Evolutionary conservation across 2,329 filamentous ascomycete species (phyloP), one percentile per base, ranked within the genome.

Genomic region (Boeremia lycopersici): DNA sequence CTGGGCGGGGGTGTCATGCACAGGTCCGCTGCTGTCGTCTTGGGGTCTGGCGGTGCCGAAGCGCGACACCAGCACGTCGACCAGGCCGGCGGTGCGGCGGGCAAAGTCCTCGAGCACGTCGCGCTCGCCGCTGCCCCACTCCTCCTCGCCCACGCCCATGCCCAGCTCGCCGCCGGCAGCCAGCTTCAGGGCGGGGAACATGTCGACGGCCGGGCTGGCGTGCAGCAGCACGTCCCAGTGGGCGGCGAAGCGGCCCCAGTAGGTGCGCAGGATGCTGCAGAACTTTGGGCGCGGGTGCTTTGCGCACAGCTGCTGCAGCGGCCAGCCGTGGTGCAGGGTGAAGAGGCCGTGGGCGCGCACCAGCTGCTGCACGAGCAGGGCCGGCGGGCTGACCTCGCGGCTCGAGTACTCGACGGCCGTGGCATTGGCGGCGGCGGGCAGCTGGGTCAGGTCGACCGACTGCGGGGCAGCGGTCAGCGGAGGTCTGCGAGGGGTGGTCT

Each of bases 111-210:
- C 93, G 1, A 99, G 79, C 0, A 98, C 93, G 65, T 96, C 93
- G 65, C 93, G 83, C 77, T 98, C 93, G 29, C 92, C 92, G 71
- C 93, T 97, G 4, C 93, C 93, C 73, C 92, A 89, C 50, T 97
- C 91, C 77, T 98, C 95, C 73, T 98, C 95, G 15, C 95, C 95
- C 1, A 98, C 95, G 0, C 95, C 95, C 40, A 97, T 85, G 13
- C 95, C 95, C 25, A 98, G 84, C 76, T 98, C 93, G 15, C 95
- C 93, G 30, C 91, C 92, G 6, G 89, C 90, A 11, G 93, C 91
- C 29, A 99, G 81, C 74, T 96, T 96, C 69, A 96, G 86, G 6
- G 90, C 92, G 10, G 88, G 86, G 67, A 91, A 92, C 5, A 96
- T 81, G 59, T 88, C 88, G 1, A 89, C 85, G 2, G 88, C 87